Percentiles rank a stretch among this genome's conserved stretches.
These are phyloP conservation scores for Lachancea thermotolerans DNA, from an alignment of 805 yeast species.

Conservation along the genomic window DNA sequence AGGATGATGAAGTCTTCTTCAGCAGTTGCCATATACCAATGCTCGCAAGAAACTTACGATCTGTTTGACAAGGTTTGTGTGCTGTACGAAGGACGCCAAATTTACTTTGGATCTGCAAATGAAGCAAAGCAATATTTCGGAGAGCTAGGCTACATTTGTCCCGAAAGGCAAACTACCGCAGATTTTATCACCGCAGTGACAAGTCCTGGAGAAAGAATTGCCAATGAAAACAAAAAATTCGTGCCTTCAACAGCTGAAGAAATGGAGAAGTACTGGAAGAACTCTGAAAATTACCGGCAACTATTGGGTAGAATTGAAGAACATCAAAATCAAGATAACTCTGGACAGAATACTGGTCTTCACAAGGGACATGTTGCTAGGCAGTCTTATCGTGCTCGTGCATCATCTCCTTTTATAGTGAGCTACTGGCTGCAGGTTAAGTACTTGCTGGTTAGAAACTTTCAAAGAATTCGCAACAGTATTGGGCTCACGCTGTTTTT, in stretches of 20 bases:
- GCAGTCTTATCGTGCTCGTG: constrained; percentile 43
- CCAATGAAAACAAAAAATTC: constrained; percentile 29
- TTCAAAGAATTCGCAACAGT: constrained; percentile 45
- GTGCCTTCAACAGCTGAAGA: constrained; percentile 61
- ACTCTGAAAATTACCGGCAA: constrained; percentile 37
- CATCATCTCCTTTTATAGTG: constrained; percentile 46
- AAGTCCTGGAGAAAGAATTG: constrained; percentile 52
- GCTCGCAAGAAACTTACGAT: constrained; percentile 59
- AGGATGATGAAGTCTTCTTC: constrained; percentile 46
- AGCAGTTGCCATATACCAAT: constrained; percentile 64
- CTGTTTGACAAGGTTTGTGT: constrained; percentile 58
- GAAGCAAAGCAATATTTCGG: constrained; percentile 53
- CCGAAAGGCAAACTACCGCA: constrained; percentile 61
- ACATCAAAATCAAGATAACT: constrained; percentile 29
- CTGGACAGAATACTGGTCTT: constrained; percentile 14
- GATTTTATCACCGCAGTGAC: constrained; percentile 67
- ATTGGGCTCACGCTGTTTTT: constrained; percentile 40
- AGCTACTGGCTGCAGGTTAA: constrained; percentile 47
- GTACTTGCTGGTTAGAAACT: constrained; percentile 40
- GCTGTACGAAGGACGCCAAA: constrained; percentile 53
- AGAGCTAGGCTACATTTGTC: constrained; percentile 59
- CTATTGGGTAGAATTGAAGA: constrained; percentile 41
- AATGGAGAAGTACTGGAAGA: constrained; percentile 52
- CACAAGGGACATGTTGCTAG: constrained; percentile 41
- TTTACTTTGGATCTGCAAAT: constrained; percentile 54